Evolutionary conservation across 345 rosid genomes (phyloP).

Genomic region (Populus euphratica): DNA sequence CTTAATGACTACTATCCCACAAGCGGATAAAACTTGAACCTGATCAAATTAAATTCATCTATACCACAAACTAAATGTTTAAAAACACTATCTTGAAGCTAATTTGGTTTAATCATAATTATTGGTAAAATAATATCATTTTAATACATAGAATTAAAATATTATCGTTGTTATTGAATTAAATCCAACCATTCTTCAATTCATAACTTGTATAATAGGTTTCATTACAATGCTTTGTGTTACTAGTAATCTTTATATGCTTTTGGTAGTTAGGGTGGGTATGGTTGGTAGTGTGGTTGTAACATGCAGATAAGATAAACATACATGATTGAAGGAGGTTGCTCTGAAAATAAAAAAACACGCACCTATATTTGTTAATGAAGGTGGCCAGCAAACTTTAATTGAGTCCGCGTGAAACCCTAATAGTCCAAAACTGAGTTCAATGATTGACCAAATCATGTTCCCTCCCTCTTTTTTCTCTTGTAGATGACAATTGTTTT

Average conservation of each 20-base stretch:
- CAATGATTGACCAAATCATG: neutral
- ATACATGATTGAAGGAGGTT: neutral
- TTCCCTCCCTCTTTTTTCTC: neutral
- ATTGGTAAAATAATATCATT: too few species aligned
- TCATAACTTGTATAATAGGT: too few species aligned
- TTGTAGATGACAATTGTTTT: neutral
- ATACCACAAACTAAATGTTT: too few species aligned
- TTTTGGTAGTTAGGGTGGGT: neutral
- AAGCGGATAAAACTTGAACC: too few species aligned
- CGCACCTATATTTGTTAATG: neutral
- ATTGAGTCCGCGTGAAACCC: neutral
- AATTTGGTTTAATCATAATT: too few species aligned
- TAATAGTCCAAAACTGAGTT: neutral
- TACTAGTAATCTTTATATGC: neutral
- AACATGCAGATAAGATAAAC: neutral
- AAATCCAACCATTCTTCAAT: too few species aligned
- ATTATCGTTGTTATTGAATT: too few species aligned
- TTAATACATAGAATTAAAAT: too few species aligned
- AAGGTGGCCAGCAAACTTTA: neutral
- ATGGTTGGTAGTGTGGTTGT: neutral
- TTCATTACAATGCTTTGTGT: too few species aligned
- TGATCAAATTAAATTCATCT: too few species aligned
- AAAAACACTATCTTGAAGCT: too few species aligned
- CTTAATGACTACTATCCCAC: too few species aligned
- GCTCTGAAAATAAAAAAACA: neutral